Conservation (phyloP, 2,329 filamentous ascomycete genomes). For the Paecilomyces fulvus region DNA sequence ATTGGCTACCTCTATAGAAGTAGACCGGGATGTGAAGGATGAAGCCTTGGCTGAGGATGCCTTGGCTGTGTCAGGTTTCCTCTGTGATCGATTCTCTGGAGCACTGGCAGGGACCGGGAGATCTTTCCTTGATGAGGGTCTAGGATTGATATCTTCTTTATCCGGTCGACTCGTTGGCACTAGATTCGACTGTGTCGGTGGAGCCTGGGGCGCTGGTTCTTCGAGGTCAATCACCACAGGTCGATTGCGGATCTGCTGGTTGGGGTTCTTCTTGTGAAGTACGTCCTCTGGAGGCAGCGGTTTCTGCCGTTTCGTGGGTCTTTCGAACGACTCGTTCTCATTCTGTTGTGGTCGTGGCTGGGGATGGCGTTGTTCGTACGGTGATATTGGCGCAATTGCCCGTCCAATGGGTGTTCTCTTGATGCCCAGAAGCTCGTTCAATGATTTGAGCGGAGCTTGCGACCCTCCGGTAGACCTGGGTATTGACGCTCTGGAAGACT, state of each 20-base stretch:
- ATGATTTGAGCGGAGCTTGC: constrained; percentile 47
- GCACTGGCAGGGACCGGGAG: background rate
- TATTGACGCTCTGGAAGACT: constrained; percentile 34
- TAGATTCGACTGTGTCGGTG: background rate
- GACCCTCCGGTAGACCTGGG: constrained; percentile 20
- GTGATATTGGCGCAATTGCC: constrained; percentile 52
- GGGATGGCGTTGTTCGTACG: constrained; percentile 46
- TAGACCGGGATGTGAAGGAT: constrained; percentile 2
- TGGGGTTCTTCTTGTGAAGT: constrained; percentile 2
- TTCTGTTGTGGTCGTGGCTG: constrained; percentile 7
- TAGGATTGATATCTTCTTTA: background rate
- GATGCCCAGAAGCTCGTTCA: constrained; percentile 58
- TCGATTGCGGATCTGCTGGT: constrained; percentile 2
- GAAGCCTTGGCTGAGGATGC: background rate
- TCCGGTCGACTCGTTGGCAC: background rate
- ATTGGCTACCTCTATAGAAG: background rate
- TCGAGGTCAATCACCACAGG: constrained; percentile 4
- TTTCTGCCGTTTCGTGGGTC: constrained; percentile 26
- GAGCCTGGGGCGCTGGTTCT: background rate
- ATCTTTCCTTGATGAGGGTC: background rate
- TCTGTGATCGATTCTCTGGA: background rate
- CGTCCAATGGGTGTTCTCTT: constrained; percentile 57
- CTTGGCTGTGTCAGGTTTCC: background rate
- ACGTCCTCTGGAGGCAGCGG: constrained; percentile 11
- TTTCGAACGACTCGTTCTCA: constrained; percentile 11